A percentile compares a stretch with the other conserved stretches of the same genome.
Conservation (phyloP, 106 monocot genomes). For the Phalaenopsis aphrodite region DNA sequence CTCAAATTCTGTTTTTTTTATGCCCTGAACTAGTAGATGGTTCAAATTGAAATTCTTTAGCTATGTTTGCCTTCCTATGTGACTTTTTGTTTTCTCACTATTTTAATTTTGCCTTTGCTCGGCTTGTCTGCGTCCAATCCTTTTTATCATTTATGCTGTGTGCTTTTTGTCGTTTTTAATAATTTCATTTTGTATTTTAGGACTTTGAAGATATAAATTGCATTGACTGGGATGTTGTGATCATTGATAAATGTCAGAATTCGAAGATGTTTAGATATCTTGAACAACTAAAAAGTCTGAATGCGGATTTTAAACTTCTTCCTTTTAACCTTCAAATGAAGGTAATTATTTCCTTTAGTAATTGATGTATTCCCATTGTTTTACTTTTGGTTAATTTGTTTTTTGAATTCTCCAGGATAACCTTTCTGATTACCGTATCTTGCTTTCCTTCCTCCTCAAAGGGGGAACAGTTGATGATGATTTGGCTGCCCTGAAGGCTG, state of each 20-base stretch:
- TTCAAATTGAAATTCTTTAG: background rate
- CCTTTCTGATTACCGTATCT: constrained; percentile 40
- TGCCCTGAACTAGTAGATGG: background rate
- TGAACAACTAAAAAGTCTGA: constrained; percentile 45
- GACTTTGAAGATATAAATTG: constrained; percentile 41
- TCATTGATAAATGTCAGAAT: constrained; percentile 75
- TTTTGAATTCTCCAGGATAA: constrained; percentile 49
- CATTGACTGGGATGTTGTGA: constrained; percentile 61
- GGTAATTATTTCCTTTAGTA: constrained; percentile 27
- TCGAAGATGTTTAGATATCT: constrained; percentile 48
- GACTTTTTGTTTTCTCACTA: background rate
- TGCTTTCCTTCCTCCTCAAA: constrained; percentile 68
- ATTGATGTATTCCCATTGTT: background rate
- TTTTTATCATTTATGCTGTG: background rate
- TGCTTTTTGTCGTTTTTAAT: background rate
- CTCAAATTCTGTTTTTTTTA: background rate
- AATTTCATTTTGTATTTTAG: constrained; percentile 22
- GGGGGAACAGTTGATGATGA: constrained; percentile 20
- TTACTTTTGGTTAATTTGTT: background rate
- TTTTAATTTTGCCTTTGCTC: background rate
- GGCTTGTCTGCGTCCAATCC: too few relatives aligned
- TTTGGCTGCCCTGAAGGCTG: constrained; percentile 11
- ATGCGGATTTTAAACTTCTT: constrained; percentile 48
- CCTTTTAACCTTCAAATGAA: constrained; percentile 55
- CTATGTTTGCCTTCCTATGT: background rate